A percentile compares a stretch with the other conserved stretches of the same genome.
Evolutionary conservation across 192 early-diverging fungal genomes (phyloP).

Genomic region (Geranomyces michiganensis): DNA sequence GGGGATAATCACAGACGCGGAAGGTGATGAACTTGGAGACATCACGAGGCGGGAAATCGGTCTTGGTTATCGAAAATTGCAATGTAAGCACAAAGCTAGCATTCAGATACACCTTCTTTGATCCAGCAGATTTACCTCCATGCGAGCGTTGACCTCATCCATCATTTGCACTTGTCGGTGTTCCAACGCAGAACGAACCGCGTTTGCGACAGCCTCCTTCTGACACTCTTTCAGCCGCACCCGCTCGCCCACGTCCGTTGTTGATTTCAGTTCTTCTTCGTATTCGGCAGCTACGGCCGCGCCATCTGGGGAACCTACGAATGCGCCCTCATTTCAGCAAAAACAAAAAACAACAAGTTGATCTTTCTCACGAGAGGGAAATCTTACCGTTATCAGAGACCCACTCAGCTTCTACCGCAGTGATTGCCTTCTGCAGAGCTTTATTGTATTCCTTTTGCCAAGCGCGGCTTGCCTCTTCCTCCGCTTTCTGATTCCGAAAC

Average conservation of each 20-base stretch:
- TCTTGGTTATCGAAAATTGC: no score
- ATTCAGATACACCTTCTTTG: neutral
- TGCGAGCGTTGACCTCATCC: neutral
- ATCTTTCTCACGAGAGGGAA: no score
- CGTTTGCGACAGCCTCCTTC: neutral
- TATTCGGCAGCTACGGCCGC: no score
- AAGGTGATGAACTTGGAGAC: conserved; percentile 50
- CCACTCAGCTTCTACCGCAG: neutral
- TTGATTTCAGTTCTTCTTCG: no score
- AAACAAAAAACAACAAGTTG: no score
- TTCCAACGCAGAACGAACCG: neutral
- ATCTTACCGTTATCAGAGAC: no score
- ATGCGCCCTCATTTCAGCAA: no score
- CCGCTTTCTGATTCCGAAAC: conserved; percentile 54
- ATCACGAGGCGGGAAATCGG: conserved; percentile 32
- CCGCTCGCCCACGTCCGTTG: no score
- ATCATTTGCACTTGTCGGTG: neutral
- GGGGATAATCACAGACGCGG: conserved; percentile 52
- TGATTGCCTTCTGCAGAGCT: neutral
- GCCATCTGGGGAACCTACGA: no score
- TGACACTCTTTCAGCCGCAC: neutral
- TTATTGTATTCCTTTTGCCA: conserved; percentile 20
- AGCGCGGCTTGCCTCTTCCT: conserved; percentile 41
- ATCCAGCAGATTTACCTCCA: no score
- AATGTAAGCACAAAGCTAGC: conserved; percentile 28